phyloP scores from a whole-genome alignment of 2,329 filamentous ascomycete genomes.

The Coccinonectria pachysandricola region DNA sequence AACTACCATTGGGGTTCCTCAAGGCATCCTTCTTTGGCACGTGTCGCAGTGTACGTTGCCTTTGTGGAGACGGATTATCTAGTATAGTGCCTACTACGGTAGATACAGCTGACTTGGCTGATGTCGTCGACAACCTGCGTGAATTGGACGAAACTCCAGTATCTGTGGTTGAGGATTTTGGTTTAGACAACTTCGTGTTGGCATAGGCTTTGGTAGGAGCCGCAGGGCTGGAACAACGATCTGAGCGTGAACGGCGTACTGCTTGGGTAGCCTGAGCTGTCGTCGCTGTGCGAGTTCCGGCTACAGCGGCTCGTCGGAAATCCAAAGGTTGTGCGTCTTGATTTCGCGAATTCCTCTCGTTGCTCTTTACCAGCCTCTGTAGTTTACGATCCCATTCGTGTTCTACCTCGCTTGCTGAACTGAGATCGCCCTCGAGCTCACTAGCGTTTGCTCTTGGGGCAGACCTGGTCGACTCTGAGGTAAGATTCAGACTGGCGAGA shows the following conservation, averaged over 20 bases:
- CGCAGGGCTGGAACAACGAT: slow-evolving; percentile 26
- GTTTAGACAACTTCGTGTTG: slow-evolving; percentile 12
- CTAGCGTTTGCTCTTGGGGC: slow-evolving; percentile 39
- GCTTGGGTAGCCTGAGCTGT: slow-evolving; percentile 44
- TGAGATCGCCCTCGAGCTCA: slow-evolving; percentile 51
- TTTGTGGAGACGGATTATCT: slow-evolving; percentile 36
- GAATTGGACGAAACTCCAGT: slow-evolving; percentile 32
- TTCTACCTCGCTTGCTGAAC: slow-evolving; percentile 35
- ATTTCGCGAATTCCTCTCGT: slow-evolving; percentile 34
- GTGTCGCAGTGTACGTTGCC: slow-evolving; percentile 48
- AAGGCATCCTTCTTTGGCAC: slow-evolving; percentile 45
- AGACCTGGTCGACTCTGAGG: slow-evolving; percentile 29
- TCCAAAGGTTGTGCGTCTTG: slow-evolving; percentile 15
- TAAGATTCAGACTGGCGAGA: slow-evolving; percentile 31
- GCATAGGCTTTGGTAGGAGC: slow-evolving; percentile 14
- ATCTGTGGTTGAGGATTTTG: slow-evolving; percentile 27
- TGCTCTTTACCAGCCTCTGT: slow-evolving; percentile 42
- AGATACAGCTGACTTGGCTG: slow-evolving; percentile 43
- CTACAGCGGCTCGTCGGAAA: slow-evolving; percentile 26
- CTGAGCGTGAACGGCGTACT: slow-evolving; percentile 35
- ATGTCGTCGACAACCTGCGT: slow-evolving; percentile 43
- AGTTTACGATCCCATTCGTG: slow-evolving; percentile 46
- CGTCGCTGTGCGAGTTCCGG: slow-evolving; percentile 37
- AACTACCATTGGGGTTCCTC: slow-evolving; percentile 30
- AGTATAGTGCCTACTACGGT: slow-evolving; percentile 49